Evolutionary conservation across 805 yeast genomes (phyloP).

Genomic region (Spathaspora passalidarum): DNA sequence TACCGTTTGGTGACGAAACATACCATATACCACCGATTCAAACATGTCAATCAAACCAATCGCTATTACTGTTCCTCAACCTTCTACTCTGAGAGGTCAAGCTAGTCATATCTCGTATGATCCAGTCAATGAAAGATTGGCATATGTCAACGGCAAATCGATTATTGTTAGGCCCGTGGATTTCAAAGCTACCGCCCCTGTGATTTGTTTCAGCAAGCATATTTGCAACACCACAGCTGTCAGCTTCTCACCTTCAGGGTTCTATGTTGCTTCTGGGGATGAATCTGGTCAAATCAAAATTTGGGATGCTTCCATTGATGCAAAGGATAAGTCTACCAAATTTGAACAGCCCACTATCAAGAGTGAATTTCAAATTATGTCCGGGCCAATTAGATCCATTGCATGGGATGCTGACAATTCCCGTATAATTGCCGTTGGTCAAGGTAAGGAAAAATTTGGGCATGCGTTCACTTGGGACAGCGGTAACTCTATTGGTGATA

Average conservation of each 20-base stretch:
- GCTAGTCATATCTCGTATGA: slow-evolving; percentile 77
- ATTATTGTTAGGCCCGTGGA: slow-evolving; percentile 66
- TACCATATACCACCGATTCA: too few relatives aligned
- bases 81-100: slow-evolving; percentile 69
- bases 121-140: slow-evolving; percentile 61
- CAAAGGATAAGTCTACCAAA: slow-evolving; percentile 30
- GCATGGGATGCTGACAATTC: slow-evolving; percentile 91
- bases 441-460: slow-evolving; percentile 88
- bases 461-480: slow-evolving; percentile 92
- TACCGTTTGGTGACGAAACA: too few relatives aligned
- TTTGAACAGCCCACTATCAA: slow-evolving; percentile 56
- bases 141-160: slow-evolving; percentile 80
- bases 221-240: slow-evolving; percentile 74
- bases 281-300: slow-evolving; percentile 84
- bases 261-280: slow-evolving; percentile 89
- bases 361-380: slow-evolving; percentile 75
- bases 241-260: slow-evolving; percentile 84
- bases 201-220: slow-evolving; percentile 72
- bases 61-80: slow-evolving; percentile 66
- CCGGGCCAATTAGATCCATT: slow-evolving; percentile 77
- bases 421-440: slow-evolving; percentile 90
- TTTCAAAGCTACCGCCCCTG: slow-evolving; percentile 42
- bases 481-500: slow-evolving; percentile 96
- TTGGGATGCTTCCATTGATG: slow-evolving; percentile 61
- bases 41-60: slow-evolving; percentile 29